Conservation (phyloP, 169 alveolate species). For the Cryptosporidium ubiquitum region DNA sequence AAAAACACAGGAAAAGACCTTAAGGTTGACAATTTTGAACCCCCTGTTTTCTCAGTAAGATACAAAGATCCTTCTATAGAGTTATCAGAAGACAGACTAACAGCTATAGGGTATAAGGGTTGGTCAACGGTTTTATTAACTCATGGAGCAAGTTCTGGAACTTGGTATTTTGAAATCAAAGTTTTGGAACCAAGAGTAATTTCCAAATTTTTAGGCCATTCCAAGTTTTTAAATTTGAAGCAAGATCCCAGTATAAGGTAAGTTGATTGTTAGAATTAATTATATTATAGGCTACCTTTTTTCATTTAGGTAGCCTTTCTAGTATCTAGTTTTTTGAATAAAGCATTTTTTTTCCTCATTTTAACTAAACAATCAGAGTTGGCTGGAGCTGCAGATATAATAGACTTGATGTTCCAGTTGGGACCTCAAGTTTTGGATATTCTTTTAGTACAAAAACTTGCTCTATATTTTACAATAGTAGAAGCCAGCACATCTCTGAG, state of each 20-base stretch:
- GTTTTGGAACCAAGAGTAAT: conserved; percentile 5
- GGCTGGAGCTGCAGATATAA: conserved; percentile 70
- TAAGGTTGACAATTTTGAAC: conserved; percentile 2
- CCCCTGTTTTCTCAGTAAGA: conserved; percentile 66
- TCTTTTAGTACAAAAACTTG: conserved; percentile 20
- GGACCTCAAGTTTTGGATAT: conserved; percentile 31
- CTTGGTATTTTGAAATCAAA: conserved; percentile 66
- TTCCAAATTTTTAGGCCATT: conserved; percentile 28
- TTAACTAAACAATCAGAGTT: conserved; percentile 14
- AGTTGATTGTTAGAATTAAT: not conserved
- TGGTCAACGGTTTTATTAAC: conserved; percentile 55
- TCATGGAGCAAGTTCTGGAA: conserved; percentile 50
- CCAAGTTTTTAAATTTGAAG: conserved; percentile 9
- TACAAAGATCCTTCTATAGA: conserved; percentile 41
- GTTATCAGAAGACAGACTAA: conserved; percentile 57
- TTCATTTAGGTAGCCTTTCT: too few species aligned
- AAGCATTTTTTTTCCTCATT: too few species aligned
- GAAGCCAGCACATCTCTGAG: not conserved
- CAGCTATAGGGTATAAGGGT: conserved; percentile 60
- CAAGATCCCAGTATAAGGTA: conserved; percentile 54
- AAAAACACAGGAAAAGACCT: conserved; percentile 4
- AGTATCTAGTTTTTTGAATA: too few species aligned
- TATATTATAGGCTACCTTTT: too few species aligned
- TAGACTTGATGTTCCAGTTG: conserved; percentile 49
- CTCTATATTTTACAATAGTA: conserved; percentile 1